phyloP scores from a whole-genome alignment of 768 basidiomycete species.

The Flagelloscypha sp. region DNA sequence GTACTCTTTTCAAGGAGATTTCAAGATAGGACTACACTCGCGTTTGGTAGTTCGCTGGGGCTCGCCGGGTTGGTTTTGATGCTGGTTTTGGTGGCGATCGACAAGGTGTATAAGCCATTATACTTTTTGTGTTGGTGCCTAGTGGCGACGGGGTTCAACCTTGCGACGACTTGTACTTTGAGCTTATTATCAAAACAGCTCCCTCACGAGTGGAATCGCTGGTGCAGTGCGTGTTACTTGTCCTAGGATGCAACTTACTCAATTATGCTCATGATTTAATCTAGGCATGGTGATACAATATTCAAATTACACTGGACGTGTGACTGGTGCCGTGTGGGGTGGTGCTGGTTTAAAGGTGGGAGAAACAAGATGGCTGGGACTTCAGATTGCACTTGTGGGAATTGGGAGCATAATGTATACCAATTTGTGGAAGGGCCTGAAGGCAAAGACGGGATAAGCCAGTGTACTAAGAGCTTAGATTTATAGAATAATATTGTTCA shows the following conservation, averaged over 20 bases:
- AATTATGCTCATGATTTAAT: no score
- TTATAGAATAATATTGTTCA: no score
- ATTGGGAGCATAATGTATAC: conserved; percentile 47
- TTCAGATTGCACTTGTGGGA: conserved; percentile 54
- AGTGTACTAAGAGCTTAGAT: no score
- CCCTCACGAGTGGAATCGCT: conserved; percentile 54
- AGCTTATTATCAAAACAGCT: conserved; percentile 63
- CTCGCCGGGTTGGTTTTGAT: conserved; percentile 44
- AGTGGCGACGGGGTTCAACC: conserved; percentile 65
- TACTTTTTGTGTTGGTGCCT: conserved; percentile 48
- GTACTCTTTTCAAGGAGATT: conserved; percentile 46
- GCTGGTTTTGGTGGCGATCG: conserved; percentile 33
- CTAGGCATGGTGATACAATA: conserved; percentile 59
- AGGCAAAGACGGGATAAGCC: conserved; percentile 58
- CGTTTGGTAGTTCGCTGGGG: conserved; percentile 43
- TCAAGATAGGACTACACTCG: conserved; percentile 55
- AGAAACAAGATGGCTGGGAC: conserved; percentile 50
- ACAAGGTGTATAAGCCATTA: no score
- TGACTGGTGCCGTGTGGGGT: conserved; percentile 61
- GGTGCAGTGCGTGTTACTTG: no score
- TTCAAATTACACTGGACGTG: conserved; percentile 57
- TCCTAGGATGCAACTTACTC: no score
- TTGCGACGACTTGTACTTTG: conserved; percentile 59
- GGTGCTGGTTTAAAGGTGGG: conserved; percentile 52
- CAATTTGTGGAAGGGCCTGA: conserved; percentile 53